Percentiles rank a stretch among this genome's conserved stretches.
phyloP scores from a whole-genome alignment of 106 monocot species.

The Dendrobium huoshanense region DNA sequence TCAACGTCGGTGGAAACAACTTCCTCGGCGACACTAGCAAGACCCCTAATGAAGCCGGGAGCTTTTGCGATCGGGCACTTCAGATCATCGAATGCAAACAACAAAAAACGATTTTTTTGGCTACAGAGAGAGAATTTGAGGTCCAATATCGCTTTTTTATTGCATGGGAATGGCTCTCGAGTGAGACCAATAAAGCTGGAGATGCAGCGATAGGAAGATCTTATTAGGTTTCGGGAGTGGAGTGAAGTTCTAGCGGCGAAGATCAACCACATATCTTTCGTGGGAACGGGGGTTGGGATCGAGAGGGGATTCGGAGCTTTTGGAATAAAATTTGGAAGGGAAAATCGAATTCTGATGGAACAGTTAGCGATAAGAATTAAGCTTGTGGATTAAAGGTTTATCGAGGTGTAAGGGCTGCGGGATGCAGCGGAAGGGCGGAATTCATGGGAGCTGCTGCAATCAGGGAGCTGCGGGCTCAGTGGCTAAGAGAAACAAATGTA shows the following conservation, averaged over 20 bases:
- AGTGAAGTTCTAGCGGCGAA: neutral
- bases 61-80: neutral
- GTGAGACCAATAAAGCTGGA: neutral
- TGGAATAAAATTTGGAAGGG: neutral
- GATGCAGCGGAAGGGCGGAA: neutral
- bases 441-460: neutral
- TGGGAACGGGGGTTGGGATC: neutral
- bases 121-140: neutral
- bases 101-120: neutral
- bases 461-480: too few relatives aligned
- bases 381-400: neutral
- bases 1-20: constrained; percentile 7
- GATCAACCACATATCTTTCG: constrained; percentile 2
- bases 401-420: neutral
- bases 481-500: too few relatives aligned
- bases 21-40: constrained; percentile 4
- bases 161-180: neutral
- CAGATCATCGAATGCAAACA: neutral
- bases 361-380: neutral
- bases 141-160: neutral
- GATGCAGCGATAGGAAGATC: neutral
- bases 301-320: neutral
- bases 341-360: neutral
- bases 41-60: neutral
- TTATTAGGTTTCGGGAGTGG: neutral